Evolutionary conservation across 805 yeast genomes (phyloP), one percentile per base, ranked within the genome.

Genomic region (Lipomyces orientalis): DNA sequence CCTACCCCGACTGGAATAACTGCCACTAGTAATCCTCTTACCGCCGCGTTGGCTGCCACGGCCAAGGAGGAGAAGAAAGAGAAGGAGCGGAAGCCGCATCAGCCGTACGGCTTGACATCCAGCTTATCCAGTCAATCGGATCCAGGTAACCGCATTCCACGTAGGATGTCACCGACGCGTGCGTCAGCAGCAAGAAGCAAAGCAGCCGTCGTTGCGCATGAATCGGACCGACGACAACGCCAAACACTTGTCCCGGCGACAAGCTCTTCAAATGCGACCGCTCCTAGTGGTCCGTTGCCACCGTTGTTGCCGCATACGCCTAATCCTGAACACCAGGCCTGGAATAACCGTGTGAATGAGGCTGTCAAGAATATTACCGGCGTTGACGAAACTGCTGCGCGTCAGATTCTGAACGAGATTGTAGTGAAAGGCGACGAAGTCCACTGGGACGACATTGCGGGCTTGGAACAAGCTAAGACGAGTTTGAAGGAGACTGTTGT

Each of bases 371-470:
- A 73, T 19, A 73, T 81, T 43, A 74, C 76, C 2, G 97, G 97
- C 1, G 90, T 94, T 10, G 98, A 94, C 77, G 87, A 85, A 64
- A 74, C 75, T 3, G 89, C 97, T 0, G 97, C 96, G 10, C 85
- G 86, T 70, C 97, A 91, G 76, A 93, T 94, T 61, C 80, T 94
- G 64, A 90, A 90, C 70, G 97, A 94, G 75, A 91, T 94, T 66
- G 90, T 94, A 33, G 90, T 93, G 4, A 88, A 88, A 64, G 97
- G 97, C 14, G 97, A 93, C 75, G 91, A 91, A 73, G 95, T 94
- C 1, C 88, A 86, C 73, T 95, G 98, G 98, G 94, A 90, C 62
- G 98, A 95, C 75, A 90, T 94, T 70, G 97, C 97, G 0, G 99
- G 99, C 0, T 79, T 95, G 37, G 94, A 90, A 63, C 83, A 84